Conservation (phyloP, 768 basidiomycete genomes). For the Mycena kentingensis region DNA sequence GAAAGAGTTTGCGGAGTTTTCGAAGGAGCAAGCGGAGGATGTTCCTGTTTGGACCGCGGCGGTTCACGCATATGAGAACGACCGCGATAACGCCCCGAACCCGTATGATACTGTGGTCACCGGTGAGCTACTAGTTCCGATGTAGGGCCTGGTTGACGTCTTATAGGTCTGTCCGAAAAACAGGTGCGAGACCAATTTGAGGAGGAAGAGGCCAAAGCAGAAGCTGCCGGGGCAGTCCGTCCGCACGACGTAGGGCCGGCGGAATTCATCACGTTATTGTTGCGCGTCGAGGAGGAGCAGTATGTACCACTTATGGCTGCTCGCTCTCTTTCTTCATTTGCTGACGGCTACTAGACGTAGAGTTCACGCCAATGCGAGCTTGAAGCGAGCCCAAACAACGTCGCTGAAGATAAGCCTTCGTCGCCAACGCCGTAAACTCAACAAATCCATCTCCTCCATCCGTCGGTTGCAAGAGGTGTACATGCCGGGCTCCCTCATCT, state of each 20-base stretch:
- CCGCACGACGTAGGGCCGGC: neutral
- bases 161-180: neutral
- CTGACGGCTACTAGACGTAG: neutral
- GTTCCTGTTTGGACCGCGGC: neutral
- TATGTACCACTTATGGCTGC: neutral
- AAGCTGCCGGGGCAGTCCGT: neutral
- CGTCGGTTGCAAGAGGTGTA: neutral
- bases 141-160: neutral
- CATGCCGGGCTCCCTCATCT: neutral
- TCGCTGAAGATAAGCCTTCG: no score
- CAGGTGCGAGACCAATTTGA: neutral
- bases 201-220: neutral
- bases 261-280: neutral
- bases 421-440: no score
- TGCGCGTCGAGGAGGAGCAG: neutral
- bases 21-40: neutral
- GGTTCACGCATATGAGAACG: constrained; percentile 10
- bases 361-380: neutral
- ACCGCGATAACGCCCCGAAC: neutral
- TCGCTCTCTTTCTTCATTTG: neutral
- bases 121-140: neutral
- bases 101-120: neutral
- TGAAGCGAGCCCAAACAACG: neutral
- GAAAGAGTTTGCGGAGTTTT: neutral
- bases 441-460: no score